Base-by-base conservation (phyloP, 2,329 filamentous ascomycete genomes). In the Pseudocercospora pini-densiflorae region DNA sequence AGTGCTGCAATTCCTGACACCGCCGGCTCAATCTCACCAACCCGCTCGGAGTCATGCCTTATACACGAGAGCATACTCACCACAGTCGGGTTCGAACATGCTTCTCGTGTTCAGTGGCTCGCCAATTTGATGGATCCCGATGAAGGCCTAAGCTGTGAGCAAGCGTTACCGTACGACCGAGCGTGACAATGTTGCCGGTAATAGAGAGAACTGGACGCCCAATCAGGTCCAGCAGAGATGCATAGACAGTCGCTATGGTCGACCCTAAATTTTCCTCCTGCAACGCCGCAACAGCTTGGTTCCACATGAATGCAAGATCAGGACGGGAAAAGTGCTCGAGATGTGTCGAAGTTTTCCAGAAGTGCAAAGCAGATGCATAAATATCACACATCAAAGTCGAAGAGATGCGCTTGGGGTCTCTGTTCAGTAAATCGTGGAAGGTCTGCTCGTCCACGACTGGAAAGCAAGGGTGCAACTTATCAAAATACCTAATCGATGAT, bases 91-190 rank as follows among this genome's bases (percentile, higher is more conserved):
- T 83, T 6, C 86, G 80, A 16, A 84, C 76, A 8, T 81, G 79
- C 69, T 86, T 87, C 68, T 87, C 85, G 36, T 79, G 77, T 1
- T 79, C 79, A 1, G 82, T 81, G 1, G 86, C 79, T 54, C 82
- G 83, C 85, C 85, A 87, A 63, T 80, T 79, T 3, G 80, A 82
- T 12, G 85, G 84, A 69, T 87, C 83, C 29, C 86, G 81, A 67
- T 88, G 86, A 43, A 87, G 76, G 0, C 85, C 85, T 63, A 87
- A 82, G 19, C 84, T 85, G 66, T 87, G 84, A 8, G 85, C 83
- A 23, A 88, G 78, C 4, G 84, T 84, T 10, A 86, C 80, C 21
- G 83, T 84, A 3, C 84, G 82, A 0, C 84, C 85, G 65, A 83
- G 84, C 14, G 84, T 84, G 31, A 85, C 82, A 7, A 85, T 82